Evolutionary conservation across 1,284 basidiomycete species (phyloP).

Genomic region (Blastosporella zonata): DNA sequence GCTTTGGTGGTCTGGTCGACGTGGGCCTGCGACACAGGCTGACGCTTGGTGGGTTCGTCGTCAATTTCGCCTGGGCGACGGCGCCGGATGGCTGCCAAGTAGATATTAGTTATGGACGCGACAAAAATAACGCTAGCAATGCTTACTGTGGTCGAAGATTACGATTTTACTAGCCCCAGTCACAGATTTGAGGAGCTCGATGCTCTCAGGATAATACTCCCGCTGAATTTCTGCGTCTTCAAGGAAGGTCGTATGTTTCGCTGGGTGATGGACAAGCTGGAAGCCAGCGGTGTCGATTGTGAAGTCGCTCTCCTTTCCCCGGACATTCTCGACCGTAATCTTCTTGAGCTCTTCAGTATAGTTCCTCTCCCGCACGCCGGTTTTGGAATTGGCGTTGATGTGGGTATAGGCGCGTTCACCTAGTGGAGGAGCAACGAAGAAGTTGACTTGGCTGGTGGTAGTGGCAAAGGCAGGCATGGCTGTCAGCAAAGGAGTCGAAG

Average conservation of each 20-base stretch:
- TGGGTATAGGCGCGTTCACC: constrained; percentile 29
- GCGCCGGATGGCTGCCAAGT: constrained; percentile 37
- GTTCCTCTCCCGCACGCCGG: constrained; percentile 28
- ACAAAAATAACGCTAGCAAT: neutral
- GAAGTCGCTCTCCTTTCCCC: constrained; percentile 47
- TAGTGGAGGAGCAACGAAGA: constrained; percentile 24
- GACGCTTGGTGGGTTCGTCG: constrained; percentile 34
- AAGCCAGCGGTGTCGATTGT: constrained; percentile 57
- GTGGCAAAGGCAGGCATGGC: constrained; percentile 4
- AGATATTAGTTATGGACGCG: constrained; percentile 12
- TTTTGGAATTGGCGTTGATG: constrained; percentile 27
- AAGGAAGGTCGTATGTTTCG: constrained; percentile 42
- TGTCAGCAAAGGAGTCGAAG: no score
- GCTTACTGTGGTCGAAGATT: constrained; percentile 64
- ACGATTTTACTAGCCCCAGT: constrained; percentile 59
- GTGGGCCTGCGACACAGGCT: constrained; percentile 48
- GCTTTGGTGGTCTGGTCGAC: constrained; percentile 57
- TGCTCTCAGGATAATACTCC: constrained; percentile 61
- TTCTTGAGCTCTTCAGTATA: constrained; percentile 21
- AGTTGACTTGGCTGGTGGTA: constrained; percentile 22
- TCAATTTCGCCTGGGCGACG: constrained; percentile 35
- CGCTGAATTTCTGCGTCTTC: constrained; percentile 46
- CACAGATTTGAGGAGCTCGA: constrained; percentile 54
- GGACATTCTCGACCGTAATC: constrained; percentile 52
- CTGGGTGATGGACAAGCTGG: constrained; percentile 41